Evolutionary conservation across 495 filamentous ascomycete genomes (phyloP).

Genomic region (Cercophora sp.): DNA sequence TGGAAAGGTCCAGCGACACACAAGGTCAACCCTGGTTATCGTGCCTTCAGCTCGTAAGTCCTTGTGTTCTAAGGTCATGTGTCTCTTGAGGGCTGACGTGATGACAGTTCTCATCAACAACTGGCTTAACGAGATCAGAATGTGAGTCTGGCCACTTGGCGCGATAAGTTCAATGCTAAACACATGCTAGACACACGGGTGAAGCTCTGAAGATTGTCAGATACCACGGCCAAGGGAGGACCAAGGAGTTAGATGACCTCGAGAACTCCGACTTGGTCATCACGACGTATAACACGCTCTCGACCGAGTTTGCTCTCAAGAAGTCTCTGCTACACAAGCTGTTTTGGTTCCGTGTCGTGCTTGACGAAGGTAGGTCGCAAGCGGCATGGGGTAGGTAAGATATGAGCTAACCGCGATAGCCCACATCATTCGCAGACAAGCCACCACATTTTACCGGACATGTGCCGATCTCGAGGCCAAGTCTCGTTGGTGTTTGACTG

Average conservation of each 20-base stretch:
- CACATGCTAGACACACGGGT: constrained; percentile 20
- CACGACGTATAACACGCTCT: constrained; percentile 17
- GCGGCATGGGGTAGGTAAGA: too few relatives aligned
- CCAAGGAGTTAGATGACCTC: constrained; percentile 17
- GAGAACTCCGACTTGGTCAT: constrained; percentile 16
- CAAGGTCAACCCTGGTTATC: constrained; percentile 42
- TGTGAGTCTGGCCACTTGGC: constrained; percentile 13
- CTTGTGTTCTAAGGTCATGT: background rate
- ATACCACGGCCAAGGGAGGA: constrained; percentile 34
- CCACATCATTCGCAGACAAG: constrained; percentile 16
- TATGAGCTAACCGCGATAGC: constrained; percentile 3
- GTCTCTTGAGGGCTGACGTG: background rate
- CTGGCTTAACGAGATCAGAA: constrained; percentile 28
- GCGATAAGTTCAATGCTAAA: background rate
- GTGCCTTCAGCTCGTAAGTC: constrained; percentile 33
- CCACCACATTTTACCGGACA: constrained; percentile 15
- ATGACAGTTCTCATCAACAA: constrained; percentile 22
- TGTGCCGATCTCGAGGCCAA: constrained; percentile 28
- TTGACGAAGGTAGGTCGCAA: constrained; percentile 17
- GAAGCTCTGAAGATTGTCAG: constrained; percentile 23
- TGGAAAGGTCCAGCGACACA: constrained; percentile 7
- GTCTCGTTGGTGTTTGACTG: constrained; percentile 45
- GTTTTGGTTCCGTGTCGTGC: constrained; percentile 14
- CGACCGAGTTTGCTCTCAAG: constrained; percentile 24
- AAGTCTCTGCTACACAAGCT: constrained; percentile 12